These are phyloP conservation scores for Kazachstania sp. DNA, from an alignment of 1,139 yeast species.

Conservation along the genomic window DNA sequence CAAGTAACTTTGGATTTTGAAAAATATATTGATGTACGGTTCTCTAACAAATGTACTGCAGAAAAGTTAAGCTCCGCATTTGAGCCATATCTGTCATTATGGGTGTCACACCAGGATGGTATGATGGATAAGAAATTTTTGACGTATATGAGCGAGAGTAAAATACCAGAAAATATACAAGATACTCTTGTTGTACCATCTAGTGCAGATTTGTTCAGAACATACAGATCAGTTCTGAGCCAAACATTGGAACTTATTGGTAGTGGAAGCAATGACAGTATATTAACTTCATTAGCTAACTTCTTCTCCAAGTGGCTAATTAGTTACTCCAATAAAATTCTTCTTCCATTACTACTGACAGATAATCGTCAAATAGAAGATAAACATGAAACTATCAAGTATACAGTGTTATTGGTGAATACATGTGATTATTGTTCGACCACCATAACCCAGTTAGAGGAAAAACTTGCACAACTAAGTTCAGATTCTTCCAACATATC, in stretches of 20 bases:
- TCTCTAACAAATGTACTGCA: conserved; percentile 32
- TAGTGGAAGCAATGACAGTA: conserved; percentile 19
- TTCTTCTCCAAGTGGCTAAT: conserved; percentile 61
- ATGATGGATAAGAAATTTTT: conserved; percentile 52
- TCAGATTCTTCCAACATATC: conserved; percentile 34
- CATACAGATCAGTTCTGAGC: conserved; percentile 60
- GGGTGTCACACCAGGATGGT: conserved; percentile 83
- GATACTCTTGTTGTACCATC: conserved; percentile 64
- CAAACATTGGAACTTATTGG: conserved; percentile 62
- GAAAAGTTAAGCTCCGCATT: conserved; percentile 60
- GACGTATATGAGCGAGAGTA: conserved; percentile 47
- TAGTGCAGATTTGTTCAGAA: conserved; percentile 76
- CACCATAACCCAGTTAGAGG: conserved; percentile 70
- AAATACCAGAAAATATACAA: conserved; percentile 32
- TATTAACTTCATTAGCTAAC: conserved; percentile 38
- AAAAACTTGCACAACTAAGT: conserved; percentile 47
- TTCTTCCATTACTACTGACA: conserved; percentile 49
- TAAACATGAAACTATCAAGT: conserved; percentile 50
- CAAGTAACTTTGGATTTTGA: conserved; percentile 75
- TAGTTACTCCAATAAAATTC: conserved; percentile 54
- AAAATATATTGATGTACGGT: conserved; percentile 52
- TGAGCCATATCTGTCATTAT: conserved; percentile 73
- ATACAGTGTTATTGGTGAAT: conserved; percentile 65
- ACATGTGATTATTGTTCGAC: conserved; percentile 85
- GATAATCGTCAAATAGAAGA: conserved; percentile 31